Evolutionary conservation across 2,329 filamentous ascomycete species (phyloP).

Genomic region (Scortechinia acanthostroma): DNA sequence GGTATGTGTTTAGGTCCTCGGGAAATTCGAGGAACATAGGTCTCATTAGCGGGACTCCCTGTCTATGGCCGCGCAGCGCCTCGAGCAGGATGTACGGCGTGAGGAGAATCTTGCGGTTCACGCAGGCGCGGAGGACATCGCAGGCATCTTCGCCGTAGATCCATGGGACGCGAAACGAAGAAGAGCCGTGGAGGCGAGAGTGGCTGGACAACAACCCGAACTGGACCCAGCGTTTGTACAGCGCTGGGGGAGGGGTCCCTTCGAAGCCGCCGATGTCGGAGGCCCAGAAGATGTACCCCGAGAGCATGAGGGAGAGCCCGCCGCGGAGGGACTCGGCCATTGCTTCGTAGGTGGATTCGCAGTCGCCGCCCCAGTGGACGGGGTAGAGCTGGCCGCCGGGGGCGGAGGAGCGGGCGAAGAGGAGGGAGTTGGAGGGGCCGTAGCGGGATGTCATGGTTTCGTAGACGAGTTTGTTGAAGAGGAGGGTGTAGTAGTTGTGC

Average conservation of each 20-base stretch:
- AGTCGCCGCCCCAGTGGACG: slow-evolving; percentile 69
- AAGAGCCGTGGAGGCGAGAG: slow-evolving; percentile 63
- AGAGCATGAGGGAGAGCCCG: slow-evolving; percentile 54
- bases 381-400: slow-evolving; percentile 67
- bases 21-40: slow-evolving; percentile 67
- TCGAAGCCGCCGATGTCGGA: slow-evolving; percentile 70
- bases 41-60: slow-evolving; percentile 54
- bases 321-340: slow-evolving; percentile 67
- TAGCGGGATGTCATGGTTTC: slow-evolving; percentile 50
- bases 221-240: slow-evolving; percentile 76
- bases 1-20: slow-evolving; percentile 61
- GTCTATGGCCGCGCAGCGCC: slow-evolving; percentile 26
- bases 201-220: slow-evolving; percentile 67
- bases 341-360: slow-evolving; percentile 66
- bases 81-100: slow-evolving; percentile 44
- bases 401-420: slow-evolving; percentile 60
- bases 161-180: slow-evolving; percentile 71
- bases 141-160: slow-evolving; percentile 58
- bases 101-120: slow-evolving; percentile 37
- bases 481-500: slow-evolving; percentile 73
- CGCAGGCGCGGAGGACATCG: slow-evolving; percentile 35
- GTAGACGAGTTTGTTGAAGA: slow-evolving; percentile 67
- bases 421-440: slow-evolving; percentile 44
- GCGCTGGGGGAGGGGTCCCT: slow-evolving; percentile 55
- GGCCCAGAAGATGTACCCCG: slow-evolving; percentile 63